phyloP scores from a whole-genome alignment of 2,329 filamentous ascomycete species.

The Aureobasidium lini region DNA sequence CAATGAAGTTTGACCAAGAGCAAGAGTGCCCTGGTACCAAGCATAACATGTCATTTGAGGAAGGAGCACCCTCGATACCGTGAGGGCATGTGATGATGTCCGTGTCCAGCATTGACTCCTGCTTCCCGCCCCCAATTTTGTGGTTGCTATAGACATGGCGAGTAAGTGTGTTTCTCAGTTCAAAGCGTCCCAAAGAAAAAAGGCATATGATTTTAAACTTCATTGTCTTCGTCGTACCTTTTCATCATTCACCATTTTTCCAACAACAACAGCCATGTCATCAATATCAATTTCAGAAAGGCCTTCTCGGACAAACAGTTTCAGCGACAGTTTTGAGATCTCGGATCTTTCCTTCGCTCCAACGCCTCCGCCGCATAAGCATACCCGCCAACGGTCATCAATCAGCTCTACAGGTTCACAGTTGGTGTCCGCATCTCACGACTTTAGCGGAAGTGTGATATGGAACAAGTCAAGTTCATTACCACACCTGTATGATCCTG shows the following conservation, averaged over 20 bases:
- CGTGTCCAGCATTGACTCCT: conserved; percentile 9
- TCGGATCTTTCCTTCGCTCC: not conserved
- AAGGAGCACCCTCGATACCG: not conserved
- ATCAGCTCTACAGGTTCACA: not conserved
- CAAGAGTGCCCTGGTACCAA: too few relatives aligned
- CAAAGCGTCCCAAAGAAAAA: not conserved
- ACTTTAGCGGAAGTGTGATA: not conserved
- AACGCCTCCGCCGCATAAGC: not conserved
- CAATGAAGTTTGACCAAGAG: too few relatives aligned
- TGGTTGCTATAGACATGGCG: conserved; percentile 12
- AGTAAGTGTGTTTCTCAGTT: conserved; percentile 3
- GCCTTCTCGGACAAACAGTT: not conserved
- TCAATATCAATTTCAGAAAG: not conserved
- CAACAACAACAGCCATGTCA: not conserved
- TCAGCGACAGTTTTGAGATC: not conserved
- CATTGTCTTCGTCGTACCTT: not conserved
- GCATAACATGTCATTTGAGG: not conserved
- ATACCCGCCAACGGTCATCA: not conserved
- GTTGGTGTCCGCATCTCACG: not conserved
- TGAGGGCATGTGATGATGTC: not conserved
- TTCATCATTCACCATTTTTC: not conserved
- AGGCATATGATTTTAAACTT: not conserved
- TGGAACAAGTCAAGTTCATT: not conserved
- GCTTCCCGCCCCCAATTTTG: conserved; percentile 2
- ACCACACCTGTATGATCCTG: not conserved